Conservation (phyloP, 441 rosid species). For the Flueggea neowawraea region DNA sequence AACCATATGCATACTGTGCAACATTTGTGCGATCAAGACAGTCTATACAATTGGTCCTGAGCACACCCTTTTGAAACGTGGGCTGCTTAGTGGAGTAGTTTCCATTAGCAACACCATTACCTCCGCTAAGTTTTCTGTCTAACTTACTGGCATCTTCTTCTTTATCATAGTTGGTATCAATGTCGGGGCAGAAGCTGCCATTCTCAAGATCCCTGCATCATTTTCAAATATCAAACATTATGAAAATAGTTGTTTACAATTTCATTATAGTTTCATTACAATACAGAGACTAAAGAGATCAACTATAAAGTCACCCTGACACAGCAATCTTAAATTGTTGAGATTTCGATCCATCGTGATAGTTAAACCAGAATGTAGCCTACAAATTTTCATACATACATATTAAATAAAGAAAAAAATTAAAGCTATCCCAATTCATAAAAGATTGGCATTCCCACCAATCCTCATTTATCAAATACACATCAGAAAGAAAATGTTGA, state of each 20-base stretch:
- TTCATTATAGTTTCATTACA: background rate
- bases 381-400: too few species aligned
- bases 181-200: conserved; percentile 34
- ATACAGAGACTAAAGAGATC: too few species aligned
- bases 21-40: conserved; percentile 99
- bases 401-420: too few species aligned
- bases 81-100: conserved; percentile 47
- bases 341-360: too few species aligned
- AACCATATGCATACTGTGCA: conserved; percentile 97
- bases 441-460: too few species aligned
- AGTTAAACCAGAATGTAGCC: too few species aligned
- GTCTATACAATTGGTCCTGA: conserved; percentile 98
- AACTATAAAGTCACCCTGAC: too few species aligned
- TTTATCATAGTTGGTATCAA: conserved; percentile 33
- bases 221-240: conserved; percentile 21
- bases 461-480: too few species aligned
- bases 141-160: conserved; percentile 44
- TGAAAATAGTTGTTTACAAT: background rate
- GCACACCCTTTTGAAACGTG: conserved; percentile 78
- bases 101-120: conserved; percentile 41
- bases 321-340: too few species aligned
- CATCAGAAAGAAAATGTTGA: too few species aligned
- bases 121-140: conserved; percentile 31
- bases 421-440: too few species aligned
- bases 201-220: conserved; percentile 47